Percentiles rank a stretch among this genome's conserved stretches.
These are phyloP conservation scores for Cryptosporidium andersoni DNA, from an alignment of 169 alveolate genomes.

Conservation along the genomic window DNA sequence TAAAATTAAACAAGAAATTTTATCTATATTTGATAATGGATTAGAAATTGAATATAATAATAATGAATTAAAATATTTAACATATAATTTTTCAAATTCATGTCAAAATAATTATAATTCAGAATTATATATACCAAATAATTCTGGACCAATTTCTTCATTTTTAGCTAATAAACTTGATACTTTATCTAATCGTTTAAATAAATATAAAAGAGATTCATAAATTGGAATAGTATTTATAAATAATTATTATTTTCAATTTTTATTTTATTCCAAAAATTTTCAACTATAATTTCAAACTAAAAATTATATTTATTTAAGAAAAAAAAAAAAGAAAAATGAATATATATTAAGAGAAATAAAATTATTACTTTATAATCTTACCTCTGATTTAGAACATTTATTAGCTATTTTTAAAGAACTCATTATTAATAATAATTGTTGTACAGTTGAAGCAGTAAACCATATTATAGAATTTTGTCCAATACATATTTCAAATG, in stretches of 20 bases:
- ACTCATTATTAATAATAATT: constrained; percentile 50
- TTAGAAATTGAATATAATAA: background rate
- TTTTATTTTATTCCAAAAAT: constrained; percentile 41
- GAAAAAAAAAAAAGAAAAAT: background rate
- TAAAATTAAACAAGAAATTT: background rate
- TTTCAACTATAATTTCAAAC: constrained; percentile 41
- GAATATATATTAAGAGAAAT: background rate
- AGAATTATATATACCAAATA: too few relatives aligned
- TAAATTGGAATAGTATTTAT: too few relatives aligned
- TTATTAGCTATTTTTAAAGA: constrained; percentile 19
- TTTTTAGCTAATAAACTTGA: too few relatives aligned
- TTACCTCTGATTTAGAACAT: constrained; percentile 59
- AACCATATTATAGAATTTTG: constrained; percentile 62
- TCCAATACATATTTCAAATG: constrained; percentile 63
- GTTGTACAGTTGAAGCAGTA: constrained; percentile 23
- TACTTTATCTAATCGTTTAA: too few relatives aligned
- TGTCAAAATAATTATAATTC: too few relatives aligned
- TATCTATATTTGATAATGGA: constrained; percentile 26
- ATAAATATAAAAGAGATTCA: too few relatives aligned
- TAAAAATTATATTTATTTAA: background rate
- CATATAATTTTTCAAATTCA: too few relatives aligned
- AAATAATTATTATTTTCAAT: background rate
- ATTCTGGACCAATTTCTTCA: too few relatives aligned
- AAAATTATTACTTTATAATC: background rate
- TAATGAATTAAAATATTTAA: too few relatives aligned